A percentile compares a stretch with the other conserved stretches of the same genome.
These are phyloP conservation scores for Gloeostereum incarnatum DNA, from an alignment of 768 basidiomycete species.

Conservation along the genomic window DNA sequence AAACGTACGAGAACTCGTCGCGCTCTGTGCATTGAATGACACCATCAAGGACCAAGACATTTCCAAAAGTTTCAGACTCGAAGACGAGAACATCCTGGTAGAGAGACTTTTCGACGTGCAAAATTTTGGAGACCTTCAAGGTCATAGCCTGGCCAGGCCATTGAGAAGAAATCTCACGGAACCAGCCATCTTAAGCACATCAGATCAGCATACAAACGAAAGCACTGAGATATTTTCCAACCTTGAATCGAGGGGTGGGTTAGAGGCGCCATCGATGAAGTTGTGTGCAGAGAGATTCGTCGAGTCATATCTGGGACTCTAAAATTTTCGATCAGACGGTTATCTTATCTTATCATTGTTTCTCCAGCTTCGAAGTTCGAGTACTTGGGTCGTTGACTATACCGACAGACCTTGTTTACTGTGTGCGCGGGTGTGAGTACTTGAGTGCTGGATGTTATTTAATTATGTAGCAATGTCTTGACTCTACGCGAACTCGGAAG, in stretches of 20 bases:
- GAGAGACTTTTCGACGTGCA: conserved; percentile 87
- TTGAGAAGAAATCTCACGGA: conserved; percentile 88
- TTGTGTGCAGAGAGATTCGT: no score
- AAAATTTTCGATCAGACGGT: no score
- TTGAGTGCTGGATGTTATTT: no score
- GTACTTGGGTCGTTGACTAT: no score
- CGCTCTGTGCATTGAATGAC: conserved; percentile 96
- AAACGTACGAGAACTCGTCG: conserved; percentile 94
- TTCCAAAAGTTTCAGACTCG: conserved; percentile 93
- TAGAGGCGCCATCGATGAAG: conserved; percentile 42
- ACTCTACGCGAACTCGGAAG: no score
- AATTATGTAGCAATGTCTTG: no score
- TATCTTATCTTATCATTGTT: no score
- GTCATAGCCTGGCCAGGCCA: conserved; percentile 99
- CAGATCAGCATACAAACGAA: neutral
- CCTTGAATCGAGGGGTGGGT: conserved; percentile 50
- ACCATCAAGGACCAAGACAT: conserved; percentile 91
- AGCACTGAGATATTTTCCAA: conserved; percentile 13
- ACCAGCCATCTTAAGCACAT: conserved; percentile 70
- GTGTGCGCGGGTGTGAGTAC: no score
- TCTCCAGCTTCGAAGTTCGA: no score
- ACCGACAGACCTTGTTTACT: no score
- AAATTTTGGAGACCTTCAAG: conserved; percentile 88
- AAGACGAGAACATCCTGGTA: conserved; percentile 99
- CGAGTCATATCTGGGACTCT: no score